Evolutionary conservation across 2,329 filamentous ascomycete species (phyloP).

Genomic region (Pseudogymnoascus sp.): DNA sequence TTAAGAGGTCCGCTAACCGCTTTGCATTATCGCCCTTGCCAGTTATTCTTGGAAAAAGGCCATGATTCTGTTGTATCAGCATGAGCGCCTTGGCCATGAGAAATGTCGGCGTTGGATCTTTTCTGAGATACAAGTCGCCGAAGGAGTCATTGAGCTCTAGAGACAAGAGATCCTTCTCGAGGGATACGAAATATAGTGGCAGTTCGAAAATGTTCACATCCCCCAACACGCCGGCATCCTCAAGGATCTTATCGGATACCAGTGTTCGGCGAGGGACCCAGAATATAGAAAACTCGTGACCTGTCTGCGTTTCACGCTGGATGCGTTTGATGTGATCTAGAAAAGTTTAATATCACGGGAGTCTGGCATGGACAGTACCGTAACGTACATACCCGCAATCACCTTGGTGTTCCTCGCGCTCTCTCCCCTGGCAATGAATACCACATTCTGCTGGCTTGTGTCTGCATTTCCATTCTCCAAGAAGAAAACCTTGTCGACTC

Average conservation of each 20-base stretch:
- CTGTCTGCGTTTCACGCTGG: conserved; percentile 76
- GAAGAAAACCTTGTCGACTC: conserved; percentile 95
- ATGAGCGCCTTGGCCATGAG: conserved; percentile 86
- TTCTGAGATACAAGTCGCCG: conserved; percentile 76
- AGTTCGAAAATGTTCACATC: conserved; percentile 86
- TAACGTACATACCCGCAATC: conserved; percentile 66
- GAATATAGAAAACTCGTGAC: conserved; percentile 94
- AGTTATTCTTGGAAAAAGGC: conserved; percentile 87
- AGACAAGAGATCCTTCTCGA: conserved; percentile 86
- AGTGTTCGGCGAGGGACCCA: conserved; percentile 91
- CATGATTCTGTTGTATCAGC: conserved; percentile 85
- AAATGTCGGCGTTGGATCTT: conserved; percentile 86
- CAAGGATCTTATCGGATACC: conserved; percentile 82
- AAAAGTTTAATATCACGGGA: conserved; percentile 34
- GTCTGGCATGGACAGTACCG: conserved; percentile 9
- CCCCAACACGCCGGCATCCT: conserved; percentile 86
- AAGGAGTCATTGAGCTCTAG: conserved; percentile 85
- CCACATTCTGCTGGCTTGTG: conserved; percentile 85
- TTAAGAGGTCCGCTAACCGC: conserved; percentile 74
- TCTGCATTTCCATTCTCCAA: conserved; percentile 94
- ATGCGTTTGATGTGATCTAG: conserved; percentile 85
- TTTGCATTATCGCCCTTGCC: conserved; percentile 95
- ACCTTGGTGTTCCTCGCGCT: conserved; percentile 73
- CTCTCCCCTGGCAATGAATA: conserved; percentile 89
- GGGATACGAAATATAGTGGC: conserved; percentile 79